Conservation (phyloP, 2,329 filamentous ascomycete species). For the Claviceps sp. region DNA sequence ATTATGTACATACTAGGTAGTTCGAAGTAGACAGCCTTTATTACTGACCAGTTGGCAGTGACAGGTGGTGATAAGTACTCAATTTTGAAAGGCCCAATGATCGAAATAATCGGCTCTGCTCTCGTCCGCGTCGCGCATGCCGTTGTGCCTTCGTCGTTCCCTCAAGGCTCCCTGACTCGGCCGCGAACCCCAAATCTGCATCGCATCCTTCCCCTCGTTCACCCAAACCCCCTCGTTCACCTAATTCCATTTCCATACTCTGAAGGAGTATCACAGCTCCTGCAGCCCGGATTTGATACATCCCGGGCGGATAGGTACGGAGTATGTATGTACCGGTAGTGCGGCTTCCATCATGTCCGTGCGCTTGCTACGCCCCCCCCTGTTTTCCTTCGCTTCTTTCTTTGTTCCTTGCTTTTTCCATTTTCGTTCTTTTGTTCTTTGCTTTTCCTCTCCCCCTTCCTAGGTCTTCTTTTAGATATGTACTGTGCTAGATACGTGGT, state of each 20-base stretch:
- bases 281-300: constrained; percentile 8
- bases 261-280: constrained; percentile 7
- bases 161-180: too few relatives aligned
- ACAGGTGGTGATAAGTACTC: too few relatives aligned
- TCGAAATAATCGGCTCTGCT: too few relatives aligned
- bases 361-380: background rate
- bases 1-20: too few relatives aligned
- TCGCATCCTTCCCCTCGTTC: background rate
- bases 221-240: background rate
- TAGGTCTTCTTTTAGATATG: background rate
- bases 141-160: too few relatives aligned
- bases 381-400: background rate
- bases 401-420: background rate
- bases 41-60: too few relatives aligned
- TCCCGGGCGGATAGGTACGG: too few relatives aligned
- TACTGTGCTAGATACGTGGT: too few relatives aligned
- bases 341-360: background rate
- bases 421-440: background rate
- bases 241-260: background rate
- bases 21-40: too few relatives aligned
- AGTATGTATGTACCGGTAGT: background rate
- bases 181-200: too few relatives aligned
- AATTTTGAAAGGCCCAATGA: too few relatives aligned
- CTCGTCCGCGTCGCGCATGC: too few relatives aligned
- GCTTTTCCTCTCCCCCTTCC: background rate